Base-by-base conservation (phyloP, 495 filamentous ascomycete genomes). In the Venustampulla echinocandica region DNA sequence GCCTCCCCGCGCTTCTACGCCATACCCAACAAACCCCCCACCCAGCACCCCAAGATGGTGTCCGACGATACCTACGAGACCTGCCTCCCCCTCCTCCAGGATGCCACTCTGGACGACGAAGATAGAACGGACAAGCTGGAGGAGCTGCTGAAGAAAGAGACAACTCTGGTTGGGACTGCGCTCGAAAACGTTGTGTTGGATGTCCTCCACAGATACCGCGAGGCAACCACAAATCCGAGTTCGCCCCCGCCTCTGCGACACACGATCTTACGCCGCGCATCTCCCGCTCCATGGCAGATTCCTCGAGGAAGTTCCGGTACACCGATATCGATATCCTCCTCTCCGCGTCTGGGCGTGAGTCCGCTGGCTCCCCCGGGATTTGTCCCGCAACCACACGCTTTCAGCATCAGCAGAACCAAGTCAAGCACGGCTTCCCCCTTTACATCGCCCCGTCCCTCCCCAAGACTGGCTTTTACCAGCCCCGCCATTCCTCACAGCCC, bases 401-500 rank as follows among this genome's bases (percentile, higher is more conserved):
- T n/a, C n/a, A 76, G 71, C 47, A 84, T 94, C 54, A 74, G 75
- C 44, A 77, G 89, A 53, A 71, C 76, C 3, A 84, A 76, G 54
- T 87, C 86, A 17, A 82, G 80, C n/a, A 81, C 76, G 22, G 75
- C 71, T 14, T 96, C 90, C 15, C 93, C 93, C 1, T 99, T 99
- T 60, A 85, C 83, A 42, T 97, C 92, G 7, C 93, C 93, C 22
- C 81, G 90, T 35, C 88, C 93, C 11, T 97, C 93, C 9, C 93
- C 93, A 24, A 79, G 93, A 45, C 81, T 96, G 30, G 87, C 88
- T 21, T 84, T 95, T 57, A 85, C 90, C 1, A 86, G 81, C 34
- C 93, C 93, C 10, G 74, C 72, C n/a, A 93, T 99, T 48, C 92
- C 93, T 3, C 90, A 97, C 59, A 96, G 89, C 42, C 93, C 93